Evolutionary conservation across 2,329 filamentous ascomycete genomes (phyloP).

Genomic region (Pestalotiopsis sp.): DNA sequence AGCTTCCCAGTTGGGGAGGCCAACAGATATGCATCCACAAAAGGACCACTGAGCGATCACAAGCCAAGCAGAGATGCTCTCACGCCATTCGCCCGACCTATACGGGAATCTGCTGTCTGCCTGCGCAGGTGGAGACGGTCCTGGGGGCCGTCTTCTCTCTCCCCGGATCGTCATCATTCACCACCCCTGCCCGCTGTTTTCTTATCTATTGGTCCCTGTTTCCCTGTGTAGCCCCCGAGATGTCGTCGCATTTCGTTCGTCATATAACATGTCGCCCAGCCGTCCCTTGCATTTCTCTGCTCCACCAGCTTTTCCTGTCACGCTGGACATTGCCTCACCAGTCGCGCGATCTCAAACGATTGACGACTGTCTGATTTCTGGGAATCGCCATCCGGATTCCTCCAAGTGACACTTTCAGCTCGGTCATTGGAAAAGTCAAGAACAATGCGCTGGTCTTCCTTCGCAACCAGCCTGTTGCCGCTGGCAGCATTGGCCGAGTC

Average conservation of each 20-base stretch:
- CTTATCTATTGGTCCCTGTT: constrained; percentile 8
- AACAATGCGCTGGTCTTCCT: constrained; percentile 27
- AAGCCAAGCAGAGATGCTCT: not conserved
- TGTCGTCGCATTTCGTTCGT: not conserved
- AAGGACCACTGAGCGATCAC: not conserved
- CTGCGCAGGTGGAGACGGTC: not conserved
- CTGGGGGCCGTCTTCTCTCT: not conserved
- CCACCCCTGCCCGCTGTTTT: not conserved
- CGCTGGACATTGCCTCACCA: not conserved
- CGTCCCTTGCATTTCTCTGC: not conserved
- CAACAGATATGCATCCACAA: not conserved
- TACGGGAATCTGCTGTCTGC: not conserved
- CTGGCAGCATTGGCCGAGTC: constrained; percentile 21
- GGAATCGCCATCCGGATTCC: not conserved
- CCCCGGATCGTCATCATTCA: not conserved
- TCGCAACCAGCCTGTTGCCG: constrained; percentile 26
- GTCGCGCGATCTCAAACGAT: not conserved
- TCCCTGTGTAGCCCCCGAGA: not conserved
- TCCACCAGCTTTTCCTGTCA: not conserved
- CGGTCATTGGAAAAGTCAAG: not conserved
- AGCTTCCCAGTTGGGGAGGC: constrained; percentile 12
- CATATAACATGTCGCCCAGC: constrained; percentile 6
- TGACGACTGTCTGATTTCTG: not conserved
- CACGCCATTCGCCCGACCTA: not conserved
- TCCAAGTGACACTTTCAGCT: not conserved